Conservation (phyloP, 345 rosid species). For the Acer yangbiense region DNA sequence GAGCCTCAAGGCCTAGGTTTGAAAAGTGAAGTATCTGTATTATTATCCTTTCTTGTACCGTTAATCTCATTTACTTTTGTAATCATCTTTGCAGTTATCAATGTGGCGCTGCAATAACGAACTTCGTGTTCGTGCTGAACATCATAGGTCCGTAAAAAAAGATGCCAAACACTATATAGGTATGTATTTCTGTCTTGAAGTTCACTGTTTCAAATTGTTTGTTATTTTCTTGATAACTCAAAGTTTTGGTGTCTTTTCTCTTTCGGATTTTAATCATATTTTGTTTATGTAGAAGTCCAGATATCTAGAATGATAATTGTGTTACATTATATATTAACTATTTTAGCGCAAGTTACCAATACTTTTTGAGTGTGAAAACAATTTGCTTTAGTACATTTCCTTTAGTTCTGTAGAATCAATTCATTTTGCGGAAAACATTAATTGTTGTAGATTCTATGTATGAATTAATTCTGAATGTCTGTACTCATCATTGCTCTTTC, state of each 20-base stretch:
- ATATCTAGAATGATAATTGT: not conserved
- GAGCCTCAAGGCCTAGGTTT: not conserved
- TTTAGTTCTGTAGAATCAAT: not conserved
- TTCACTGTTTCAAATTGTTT: not conserved
- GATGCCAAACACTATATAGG: constrained; percentile 98
- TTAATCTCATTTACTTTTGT: constrained; percentile 14
- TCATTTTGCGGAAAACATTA: not conserved
- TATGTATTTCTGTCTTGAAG: constrained; percentile 20
- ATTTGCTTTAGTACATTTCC: not conserved
- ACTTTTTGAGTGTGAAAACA: not conserved
- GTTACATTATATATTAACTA: not conserved
- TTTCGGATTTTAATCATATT: not conserved
- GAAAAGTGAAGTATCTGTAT: not conserved
- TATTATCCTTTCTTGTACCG: constrained; percentile 1
- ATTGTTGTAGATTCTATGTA: not conserved
- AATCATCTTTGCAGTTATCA: constrained; percentile 61
- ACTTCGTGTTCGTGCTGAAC: constrained; percentile 77
- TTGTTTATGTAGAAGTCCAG: not conserved
- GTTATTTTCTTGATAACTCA: not conserved
- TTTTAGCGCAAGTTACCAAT: not conserved
- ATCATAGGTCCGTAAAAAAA: constrained; percentile 68
- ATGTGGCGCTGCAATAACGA: constrained; percentile 99
- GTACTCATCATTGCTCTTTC: not conserved
- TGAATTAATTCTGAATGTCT: not conserved
- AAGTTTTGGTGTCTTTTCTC: not conserved